Evolutionary conservation across 495 filamentous ascomycete species (phyloP).

Genomic region (Penicillium ucsense): DNA sequence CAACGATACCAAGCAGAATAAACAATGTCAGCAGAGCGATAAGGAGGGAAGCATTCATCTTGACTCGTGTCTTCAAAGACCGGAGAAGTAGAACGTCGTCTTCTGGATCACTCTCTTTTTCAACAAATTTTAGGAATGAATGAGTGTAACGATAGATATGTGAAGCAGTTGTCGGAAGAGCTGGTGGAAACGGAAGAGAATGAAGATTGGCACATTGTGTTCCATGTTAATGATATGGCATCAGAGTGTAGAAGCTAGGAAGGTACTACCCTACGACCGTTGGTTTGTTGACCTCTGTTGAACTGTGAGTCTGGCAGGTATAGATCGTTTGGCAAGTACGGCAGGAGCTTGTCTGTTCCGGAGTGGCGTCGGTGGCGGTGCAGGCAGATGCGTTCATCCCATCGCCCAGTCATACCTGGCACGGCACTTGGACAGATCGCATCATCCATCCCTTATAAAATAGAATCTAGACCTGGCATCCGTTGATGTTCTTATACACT

Average conservation of each 20-base stretch:
- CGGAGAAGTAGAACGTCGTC: no score
- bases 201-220: not conserved
- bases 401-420: not conserved
- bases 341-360: not conserved
- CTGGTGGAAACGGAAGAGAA: no score
- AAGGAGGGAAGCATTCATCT: no score
- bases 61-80: no score
- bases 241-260: not conserved
- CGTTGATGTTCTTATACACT: no score
- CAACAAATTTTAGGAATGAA: no score
- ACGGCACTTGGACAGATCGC: constrained; percentile 5
- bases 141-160: no score
- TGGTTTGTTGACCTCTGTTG: no score
- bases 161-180: no score
- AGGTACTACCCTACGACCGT: not conserved
- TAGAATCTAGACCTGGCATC: no score
- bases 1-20: constrained; percentile 1
- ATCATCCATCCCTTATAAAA: not conserved
- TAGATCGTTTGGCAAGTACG: not conserved
- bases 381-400: constrained; percentile 2
- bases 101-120: no score
- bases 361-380: constrained; percentile 12
- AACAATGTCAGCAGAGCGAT: constrained; percentile 8
- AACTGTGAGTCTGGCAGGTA: not conserved
- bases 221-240: not conserved